Base-by-base conservation (phyloP, 108 stramenopile genomes). In the Cylindrotheca fusiformis region DNA sequence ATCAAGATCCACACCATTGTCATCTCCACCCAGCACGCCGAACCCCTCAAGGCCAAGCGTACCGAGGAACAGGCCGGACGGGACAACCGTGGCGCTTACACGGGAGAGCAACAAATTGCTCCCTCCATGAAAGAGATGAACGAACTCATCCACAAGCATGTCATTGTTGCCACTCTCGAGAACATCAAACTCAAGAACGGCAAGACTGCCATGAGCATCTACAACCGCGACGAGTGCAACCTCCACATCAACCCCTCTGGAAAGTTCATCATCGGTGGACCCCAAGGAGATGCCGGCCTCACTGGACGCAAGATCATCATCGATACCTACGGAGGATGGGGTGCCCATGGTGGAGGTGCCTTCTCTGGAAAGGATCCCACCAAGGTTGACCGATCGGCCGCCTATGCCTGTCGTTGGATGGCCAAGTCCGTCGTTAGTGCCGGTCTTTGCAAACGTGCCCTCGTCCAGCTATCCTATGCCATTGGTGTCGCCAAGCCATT, bases 281-380 rank as follows among this genome's bases (percentile, higher is more conserved):
- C 97, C 25, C 97, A 98, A 73, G 97, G 97, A 60, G 97, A 98
- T 80, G 95, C 97, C 30, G 95, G 97, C 51, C 83, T 98, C 20
- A 96, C 97, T 46, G 97, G 97, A 68, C 92, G 97, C 58, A 98
- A 98, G 83, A 96, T 98, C 59, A 96, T 98, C 82, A 96, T 97
- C 74, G 97, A 98, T 75, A 98, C 95, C 65, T 98, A 98, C 78
- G 97, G 97, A 53, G 97, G 97, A 67, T 98, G 97, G 97, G 97
- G 96, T 50, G 95, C 97, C 44, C 97, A 98, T 72, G 97, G 97
- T 62, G 97, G 97, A 46, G 97, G 97, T 54, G 96, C 97, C 58
- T 96, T 96, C 84, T 96, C 95, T 33, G 97, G 97, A 56, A 97
- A 97, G 86, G 97, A 96, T 75, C 91, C 95, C 54, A 96, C 96